A percentile compares a stretch with the other conserved stretches of the same genome.
Conservation (phyloP, 2,329 filamentous ascomycete species). For the Xylariaceae sp. region DNA sequence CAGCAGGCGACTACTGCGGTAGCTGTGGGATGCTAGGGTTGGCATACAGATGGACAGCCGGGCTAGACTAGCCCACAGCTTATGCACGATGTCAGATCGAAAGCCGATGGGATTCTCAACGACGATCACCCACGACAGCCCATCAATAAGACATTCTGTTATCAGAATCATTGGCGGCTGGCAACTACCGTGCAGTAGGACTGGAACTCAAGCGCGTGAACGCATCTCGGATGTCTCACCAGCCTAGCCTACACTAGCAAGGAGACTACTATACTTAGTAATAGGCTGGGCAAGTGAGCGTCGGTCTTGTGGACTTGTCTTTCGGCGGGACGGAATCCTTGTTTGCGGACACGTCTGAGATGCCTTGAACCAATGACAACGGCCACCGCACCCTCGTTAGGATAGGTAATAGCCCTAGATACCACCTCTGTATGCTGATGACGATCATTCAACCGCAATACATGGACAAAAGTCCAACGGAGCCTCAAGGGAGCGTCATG, state of each 20-base stretch:
- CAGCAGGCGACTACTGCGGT: constrained; percentile 33
- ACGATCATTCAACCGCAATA: constrained; percentile 31
- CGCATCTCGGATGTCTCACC: constrained; percentile 23
- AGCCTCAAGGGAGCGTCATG: constrained; percentile 15
- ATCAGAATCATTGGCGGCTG: constrained; percentile 2
- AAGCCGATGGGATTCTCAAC: constrained; percentile 36
- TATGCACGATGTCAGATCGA: constrained; percentile 45
- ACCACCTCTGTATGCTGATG: constrained; percentile 26
- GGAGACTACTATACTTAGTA: constrained; percentile 3
- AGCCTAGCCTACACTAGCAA: not conserved
- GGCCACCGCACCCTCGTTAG: not conserved
- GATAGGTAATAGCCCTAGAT: constrained; percentile 22
- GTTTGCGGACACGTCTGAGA: constrained; percentile 32
- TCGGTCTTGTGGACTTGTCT: constrained; percentile 12
- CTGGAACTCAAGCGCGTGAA: constrained; percentile 12
- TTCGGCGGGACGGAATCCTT: constrained; percentile 29
- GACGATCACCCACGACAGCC: constrained; percentile 34
- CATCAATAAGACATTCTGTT: constrained; percentile 21
- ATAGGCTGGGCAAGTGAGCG: not conserved
- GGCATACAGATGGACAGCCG: constrained; percentile 33
- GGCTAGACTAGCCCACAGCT: constrained; percentile 35
- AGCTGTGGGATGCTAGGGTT: constrained; percentile 31
- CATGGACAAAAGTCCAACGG: constrained; percentile 31
- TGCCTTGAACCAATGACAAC: constrained; percentile 27
- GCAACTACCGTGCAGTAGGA: not conserved